phyloP scores from a whole-genome alignment of 2,329 filamentous ascomycete species.

The Cercospora janseana region DNA sequence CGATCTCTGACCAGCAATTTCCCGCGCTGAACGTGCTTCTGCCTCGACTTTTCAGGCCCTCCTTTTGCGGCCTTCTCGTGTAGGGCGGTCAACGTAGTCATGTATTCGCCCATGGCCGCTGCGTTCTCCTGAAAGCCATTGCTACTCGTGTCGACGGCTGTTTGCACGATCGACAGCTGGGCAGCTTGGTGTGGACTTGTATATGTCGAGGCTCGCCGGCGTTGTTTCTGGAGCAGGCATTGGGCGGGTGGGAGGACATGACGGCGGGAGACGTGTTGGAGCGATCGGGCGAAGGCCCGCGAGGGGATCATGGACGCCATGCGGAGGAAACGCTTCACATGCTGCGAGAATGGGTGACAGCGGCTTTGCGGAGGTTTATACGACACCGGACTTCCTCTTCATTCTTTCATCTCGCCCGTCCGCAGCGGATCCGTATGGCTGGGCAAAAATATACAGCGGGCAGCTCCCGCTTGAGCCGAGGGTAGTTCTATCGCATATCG shows the following conservation, averaged over 20 bases:
- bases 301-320: constrained; percentile 22
- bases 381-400: not conserved
- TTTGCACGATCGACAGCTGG: constrained; percentile 77
- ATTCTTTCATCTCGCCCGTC: not conserved
- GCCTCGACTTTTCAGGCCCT: constrained; percentile 74
- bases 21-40: constrained; percentile 81
- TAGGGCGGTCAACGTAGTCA: constrained; percentile 65
- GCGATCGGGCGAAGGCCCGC: constrained; percentile 20
- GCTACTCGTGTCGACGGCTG: constrained; percentile 71
- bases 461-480: constrained; percentile 10
- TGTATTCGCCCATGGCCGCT: constrained; percentile 70
- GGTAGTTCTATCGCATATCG: constrained; percentile 1
- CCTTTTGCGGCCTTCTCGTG: constrained; percentile 67
- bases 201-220: constrained; percentile 66
- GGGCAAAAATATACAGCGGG: not conserved
- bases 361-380: constrained; percentile 3
- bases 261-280: constrained; percentile 22
- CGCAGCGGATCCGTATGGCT: not conserved
- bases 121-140: constrained; percentile 80
- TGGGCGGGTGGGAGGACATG: constrained; percentile 12
- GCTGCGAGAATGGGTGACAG: constrained; percentile 6
- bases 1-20: constrained; percentile 95
- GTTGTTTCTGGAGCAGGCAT: constrained; percentile 20
- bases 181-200: constrained; percentile 77
- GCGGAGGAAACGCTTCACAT: constrained; percentile 7